These are phyloP conservation scores for Russula griseocarnosa DNA, from an alignment of 768 basidiomycete genomes.

Conservation along the genomic window DNA sequence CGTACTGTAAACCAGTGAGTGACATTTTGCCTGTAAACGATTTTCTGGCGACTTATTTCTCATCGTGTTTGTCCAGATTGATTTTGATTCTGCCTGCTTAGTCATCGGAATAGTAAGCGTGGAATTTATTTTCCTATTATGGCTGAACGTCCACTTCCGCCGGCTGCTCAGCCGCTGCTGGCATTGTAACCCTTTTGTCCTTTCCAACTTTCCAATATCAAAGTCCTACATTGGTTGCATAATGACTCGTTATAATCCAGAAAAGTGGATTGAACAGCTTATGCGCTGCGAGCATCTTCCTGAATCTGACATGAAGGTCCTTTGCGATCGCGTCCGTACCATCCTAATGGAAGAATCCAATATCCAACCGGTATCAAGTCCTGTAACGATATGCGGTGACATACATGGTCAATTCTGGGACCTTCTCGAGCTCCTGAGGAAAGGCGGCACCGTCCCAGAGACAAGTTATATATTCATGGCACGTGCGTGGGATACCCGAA, in stretches of 20 bases:
- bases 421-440: slow-evolving; percentile 80
- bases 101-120: neutral
- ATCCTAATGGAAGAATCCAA: slow-evolving; percentile 96
- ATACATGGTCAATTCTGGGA: slow-evolving; percentile 99
- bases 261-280: slow-evolving; percentile 87
- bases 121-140: neutral
- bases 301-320: slow-evolving; percentile 87
- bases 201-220: too few relatives aligned
- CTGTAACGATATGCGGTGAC: slow-evolving; percentile 93
- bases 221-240: neutral
- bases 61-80: too few relatives aligned
- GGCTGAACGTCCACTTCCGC: neutral
- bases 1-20: too few relatives aligned
- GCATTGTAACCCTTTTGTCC: neutral
- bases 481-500: slow-evolving; percentile 45
- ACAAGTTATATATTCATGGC: slow-evolving; percentile 96
- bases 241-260: slow-evolving; percentile 42
- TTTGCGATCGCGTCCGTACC: slow-evolving; percentile 85
- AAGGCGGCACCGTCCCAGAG: slow-evolving; percentile 81
- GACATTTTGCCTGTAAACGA: too few relatives aligned
- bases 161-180: neutral
- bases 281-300: slow-evolving; percentile 82
- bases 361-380: slow-evolving; percentile 92
- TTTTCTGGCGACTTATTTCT: too few relatives aligned
- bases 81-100: neutral